Base-by-base conservation (phyloP, 495 filamentous ascomycete genomes). In the Lophiostoma macrostomum region DNA sequence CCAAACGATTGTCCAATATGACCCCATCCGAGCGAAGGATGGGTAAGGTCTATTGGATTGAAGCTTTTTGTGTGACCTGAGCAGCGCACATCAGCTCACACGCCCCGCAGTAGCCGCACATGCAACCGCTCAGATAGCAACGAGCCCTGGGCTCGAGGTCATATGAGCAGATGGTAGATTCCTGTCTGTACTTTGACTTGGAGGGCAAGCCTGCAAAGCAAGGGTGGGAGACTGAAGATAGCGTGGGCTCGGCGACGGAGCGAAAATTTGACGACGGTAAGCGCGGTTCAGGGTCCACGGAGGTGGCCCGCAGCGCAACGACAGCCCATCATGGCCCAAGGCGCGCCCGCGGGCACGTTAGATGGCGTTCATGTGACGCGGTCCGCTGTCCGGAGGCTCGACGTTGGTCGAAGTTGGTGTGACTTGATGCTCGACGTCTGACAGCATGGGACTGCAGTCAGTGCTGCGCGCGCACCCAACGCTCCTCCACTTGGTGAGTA, bases 31-130 rank as follows among this genome's bases (percentile, higher is more conserved):
- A 14, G 28, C 14, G 27, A 31, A 30, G 24, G 23, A 4, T 16
- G 10, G 7, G 29, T n/a, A 32, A 32, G 29, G 29, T n/a, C 29
- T 7, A 32, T 32, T 8, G 29, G 8, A n/a, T 32, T 7, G n/a
- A n/a, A 8, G 29, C n/a, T 32, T 7, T 7, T 32, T 32, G 8
- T n/a, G n/a, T 32, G 29, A 7, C 29, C 29, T 32, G 7, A n/a
- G 8, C 7, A n/a, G 7, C n/a, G 29, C 29, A n/a, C 11, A 30
- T 49, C 31, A 36, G 5, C 10, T 35, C 28, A 8, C n/a, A 19
- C 14, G 48, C 41, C 43, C 52, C 53, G 53, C 53, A 45, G 35
- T 43, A 50, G 53, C 45, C 45, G 53, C 53, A 56, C 37, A 36
- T 35, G 12, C 44, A 43, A 36, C 35, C 19, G 38, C n/a, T 28